Evolutionary conservation across 805 yeast species (phyloP).

Genomic region (Wickerhamiella cacticola): DNA sequence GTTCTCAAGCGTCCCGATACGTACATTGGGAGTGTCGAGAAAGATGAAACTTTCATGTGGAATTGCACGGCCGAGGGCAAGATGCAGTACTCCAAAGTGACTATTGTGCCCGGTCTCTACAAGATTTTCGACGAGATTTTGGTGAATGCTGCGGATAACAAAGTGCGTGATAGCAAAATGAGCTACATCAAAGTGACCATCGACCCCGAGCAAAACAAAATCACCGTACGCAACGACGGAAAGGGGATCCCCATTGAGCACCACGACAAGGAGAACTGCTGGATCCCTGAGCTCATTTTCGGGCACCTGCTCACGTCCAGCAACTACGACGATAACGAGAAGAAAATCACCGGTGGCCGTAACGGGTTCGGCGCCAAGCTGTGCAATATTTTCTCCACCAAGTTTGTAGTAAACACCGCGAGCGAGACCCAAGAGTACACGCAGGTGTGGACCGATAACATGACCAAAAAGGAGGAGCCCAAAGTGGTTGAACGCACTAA

Average conservation of each 20-base stretch:
- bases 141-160: conserved; percentile 97
- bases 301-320: conserved; percentile 92
- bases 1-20: conserved; percentile 96
- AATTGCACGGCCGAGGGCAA: conserved; percentile 54
- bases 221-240: conserved; percentile 84
- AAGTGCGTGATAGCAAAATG: conserved; percentile 89
- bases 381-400: conserved; percentile 89
- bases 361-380: conserved; percentile 96
- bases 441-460: conserved; percentile 81
- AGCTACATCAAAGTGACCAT: conserved; percentile 72
- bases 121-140: conserved; percentile 94
- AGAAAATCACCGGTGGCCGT: conserved; percentile 96
- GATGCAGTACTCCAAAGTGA: conserved; percentile 46
- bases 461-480: conserved; percentile 68
- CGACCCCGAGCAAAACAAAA: conserved; percentile 57
- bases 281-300: conserved; percentile 91
- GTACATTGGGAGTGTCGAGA: conserved; percentile 89
- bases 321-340: conserved; percentile 88
- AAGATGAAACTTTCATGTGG: conserved; percentile 73
- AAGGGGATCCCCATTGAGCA: conserved; percentile 90
- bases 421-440: conserved; percentile 60
- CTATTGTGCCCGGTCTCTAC: conserved; percentile 88
- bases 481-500: conserved; percentile 41
- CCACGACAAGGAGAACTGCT: conserved; percentile 79
- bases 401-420: conserved; percentile 79